Percentiles rank a stretch among this genome's conserved stretches.
Evolutionary conservation across 2,329 filamentous ascomycete genomes (phyloP).

Genomic region (Xylariaceae sp.): DNA sequence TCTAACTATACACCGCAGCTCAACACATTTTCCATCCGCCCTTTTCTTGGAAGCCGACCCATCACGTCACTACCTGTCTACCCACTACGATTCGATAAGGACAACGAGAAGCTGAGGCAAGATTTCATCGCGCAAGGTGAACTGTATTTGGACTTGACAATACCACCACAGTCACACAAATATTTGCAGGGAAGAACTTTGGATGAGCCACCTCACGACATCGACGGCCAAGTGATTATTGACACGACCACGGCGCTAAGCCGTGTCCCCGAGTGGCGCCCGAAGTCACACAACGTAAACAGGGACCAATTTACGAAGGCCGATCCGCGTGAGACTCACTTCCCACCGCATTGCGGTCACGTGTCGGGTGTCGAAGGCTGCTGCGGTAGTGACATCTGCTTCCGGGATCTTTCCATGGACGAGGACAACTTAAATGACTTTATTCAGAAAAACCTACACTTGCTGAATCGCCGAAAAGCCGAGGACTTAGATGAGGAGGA

Average conservation of each 20-base stretch:
- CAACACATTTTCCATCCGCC: slow-evolving; percentile 1
- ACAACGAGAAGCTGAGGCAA: not conserved
- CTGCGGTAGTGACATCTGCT: slow-evolving; percentile 4
- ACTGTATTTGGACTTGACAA: slow-evolving; percentile 3
- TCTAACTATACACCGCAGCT: slow-evolving; percentile 4
- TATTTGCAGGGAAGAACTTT: slow-evolving; percentile 3
- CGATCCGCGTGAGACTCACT: slow-evolving; percentile 1
- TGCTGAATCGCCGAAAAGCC: not conserved
- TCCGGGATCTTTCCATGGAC: slow-evolving; percentile 2
- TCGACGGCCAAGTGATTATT: slow-evolving; percentile 9
- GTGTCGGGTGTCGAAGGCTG: not conserved
- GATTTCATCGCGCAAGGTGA: slow-evolving; percentile 1
- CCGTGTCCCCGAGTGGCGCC: not conserved
- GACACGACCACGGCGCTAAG: slow-evolving; percentile 8
- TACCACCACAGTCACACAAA: slow-evolving; percentile 1
- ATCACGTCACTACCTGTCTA: slow-evolving; percentile 9
- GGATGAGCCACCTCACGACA: slow-evolving; percentile 8
- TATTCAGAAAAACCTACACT: not conserved
- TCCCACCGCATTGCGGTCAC: no score
- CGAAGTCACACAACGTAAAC: not conserved
- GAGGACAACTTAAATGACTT: not conserved
- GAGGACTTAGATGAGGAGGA: slow-evolving; percentile 1
- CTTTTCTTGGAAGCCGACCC: not conserved
- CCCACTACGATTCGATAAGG: slow-evolving; percentile 1
- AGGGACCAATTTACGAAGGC: not conserved